These are phyloP conservation scores for Suhomyces guaymorum DNA, from an alignment of 1,139 yeast species.

Conservation along the genomic window DNA sequence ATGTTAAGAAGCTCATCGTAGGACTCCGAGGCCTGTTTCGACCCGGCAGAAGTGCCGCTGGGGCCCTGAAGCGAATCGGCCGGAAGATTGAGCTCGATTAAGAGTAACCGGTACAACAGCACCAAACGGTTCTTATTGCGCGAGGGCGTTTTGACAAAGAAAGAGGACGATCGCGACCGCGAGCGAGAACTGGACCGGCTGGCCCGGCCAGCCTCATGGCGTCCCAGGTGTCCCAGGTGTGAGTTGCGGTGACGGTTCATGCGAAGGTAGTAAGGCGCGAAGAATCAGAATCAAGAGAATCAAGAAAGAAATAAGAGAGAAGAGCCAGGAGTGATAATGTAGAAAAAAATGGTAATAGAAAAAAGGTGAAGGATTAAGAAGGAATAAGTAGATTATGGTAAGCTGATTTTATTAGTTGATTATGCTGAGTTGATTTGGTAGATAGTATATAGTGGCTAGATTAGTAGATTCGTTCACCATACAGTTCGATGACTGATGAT, in stretches of 20 bases:
- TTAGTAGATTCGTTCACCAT: too few relatives aligned
- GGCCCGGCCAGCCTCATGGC: too few relatives aligned
- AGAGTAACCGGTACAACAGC: slow-evolving; percentile 34
- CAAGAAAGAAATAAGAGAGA: too few relatives aligned
- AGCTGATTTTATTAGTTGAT: too few relatives aligned
- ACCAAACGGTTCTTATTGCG: slow-evolving; percentile 13
- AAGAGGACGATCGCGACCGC: slow-evolving; percentile 13
- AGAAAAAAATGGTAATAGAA: too few relatives aligned
- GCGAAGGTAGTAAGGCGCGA: neutral
- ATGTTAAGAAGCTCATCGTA: slow-evolving; percentile 63
- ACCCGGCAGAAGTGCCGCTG: slow-evolving; percentile 13
- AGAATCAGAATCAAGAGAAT: neutral
- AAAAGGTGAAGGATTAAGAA: too few relatives aligned
- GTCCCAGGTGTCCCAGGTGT: neutral
- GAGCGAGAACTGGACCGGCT: slow-evolving; percentile 18
- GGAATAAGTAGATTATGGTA: too few relatives aligned
- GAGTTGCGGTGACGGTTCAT: slow-evolving; percentile 2
- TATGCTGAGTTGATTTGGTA: too few relatives aligned
- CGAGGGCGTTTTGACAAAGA: slow-evolving; percentile 4
- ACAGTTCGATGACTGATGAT: too few relatives aligned
- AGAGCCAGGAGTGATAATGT: too few relatives aligned
- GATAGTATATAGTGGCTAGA: too few relatives aligned
- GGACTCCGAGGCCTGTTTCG: slow-evolving; percentile 20
- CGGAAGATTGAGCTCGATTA: slow-evolving; percentile 39
- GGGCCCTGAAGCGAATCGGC: slow-evolving; percentile 11